Evolutionary conservation across 73 alveolate genomes (phyloP).

Genomic region (Paramecium octaurelia): DNA sequence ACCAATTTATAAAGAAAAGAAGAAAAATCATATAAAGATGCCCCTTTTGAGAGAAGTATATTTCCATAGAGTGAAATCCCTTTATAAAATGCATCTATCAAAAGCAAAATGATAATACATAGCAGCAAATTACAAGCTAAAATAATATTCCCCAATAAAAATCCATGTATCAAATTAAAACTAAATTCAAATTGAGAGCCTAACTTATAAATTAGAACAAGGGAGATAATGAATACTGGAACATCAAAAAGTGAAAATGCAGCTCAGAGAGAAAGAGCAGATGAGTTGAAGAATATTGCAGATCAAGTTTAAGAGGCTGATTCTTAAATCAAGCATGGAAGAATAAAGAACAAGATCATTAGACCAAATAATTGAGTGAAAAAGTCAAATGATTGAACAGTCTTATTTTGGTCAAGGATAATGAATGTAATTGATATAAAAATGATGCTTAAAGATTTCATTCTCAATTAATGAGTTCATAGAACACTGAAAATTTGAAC

Average conservation of each 20-base stretch:
- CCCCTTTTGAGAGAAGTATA: not conserved
- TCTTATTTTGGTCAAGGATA: not conserved
- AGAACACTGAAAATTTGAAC: not conserved
- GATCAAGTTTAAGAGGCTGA: not conserved
- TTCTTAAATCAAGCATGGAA: not conserved
- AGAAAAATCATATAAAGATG: not conserved
- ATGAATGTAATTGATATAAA: constrained; percentile 2
- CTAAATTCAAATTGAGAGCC: not conserved
- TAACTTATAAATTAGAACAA: not conserved
- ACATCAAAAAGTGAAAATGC: not conserved
- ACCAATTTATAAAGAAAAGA: not conserved
- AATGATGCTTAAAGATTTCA: not conserved
- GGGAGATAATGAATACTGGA: constrained; percentile 23
- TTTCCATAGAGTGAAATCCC: constrained; percentile 11
- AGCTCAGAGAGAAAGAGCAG: not conserved
- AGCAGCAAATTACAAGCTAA: not conserved
- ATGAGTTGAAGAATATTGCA: not conserved
- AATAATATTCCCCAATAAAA: not conserved
- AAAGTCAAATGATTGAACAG: not conserved
- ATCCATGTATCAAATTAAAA: not conserved
- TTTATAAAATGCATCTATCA: not conserved
- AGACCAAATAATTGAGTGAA: not conserved
- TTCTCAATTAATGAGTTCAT: not conserved
- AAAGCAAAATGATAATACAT: not conserved
- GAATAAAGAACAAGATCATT: not conserved